Evolutionary conservation across 2,329 filamentous ascomycete genomes (phyloP).

Genomic region (Penicillium sp.): DNA sequence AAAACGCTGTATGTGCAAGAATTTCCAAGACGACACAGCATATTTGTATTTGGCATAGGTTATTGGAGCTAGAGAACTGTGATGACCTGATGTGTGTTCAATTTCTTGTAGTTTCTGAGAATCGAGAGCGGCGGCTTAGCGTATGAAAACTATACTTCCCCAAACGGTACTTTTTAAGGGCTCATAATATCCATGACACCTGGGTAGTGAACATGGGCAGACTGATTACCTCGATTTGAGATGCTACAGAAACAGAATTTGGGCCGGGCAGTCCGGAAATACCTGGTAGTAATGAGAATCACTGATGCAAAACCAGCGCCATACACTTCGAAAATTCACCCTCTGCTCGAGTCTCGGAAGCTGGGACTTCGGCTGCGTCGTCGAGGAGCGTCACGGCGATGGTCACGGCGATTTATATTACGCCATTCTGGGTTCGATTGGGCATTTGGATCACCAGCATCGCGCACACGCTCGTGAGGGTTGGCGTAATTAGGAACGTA

Average conservation of each 20-base stretch:
- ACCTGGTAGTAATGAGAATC: neutral
- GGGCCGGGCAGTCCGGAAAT: neutral
- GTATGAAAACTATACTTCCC: conserved; percentile 7
- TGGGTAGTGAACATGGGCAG: neutral
- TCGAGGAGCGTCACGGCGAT: conserved; percentile 28
- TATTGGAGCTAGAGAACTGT: conserved; percentile 9
- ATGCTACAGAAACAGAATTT: neutral
- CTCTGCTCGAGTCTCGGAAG: conserved; percentile 26
- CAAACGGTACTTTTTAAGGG: too few relatives aligned
- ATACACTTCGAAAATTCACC: conserved; percentile 12
- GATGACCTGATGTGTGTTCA: conserved; percentile 7
- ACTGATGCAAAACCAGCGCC: neutral
- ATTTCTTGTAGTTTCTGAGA: neutral
- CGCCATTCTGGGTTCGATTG: conserved; percentile 25
- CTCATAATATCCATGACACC: neutral
- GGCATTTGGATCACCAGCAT: conserved; percentile 20
- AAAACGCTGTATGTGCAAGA: conserved; percentile 6
- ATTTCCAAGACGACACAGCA: neutral
- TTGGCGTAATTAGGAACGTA: conserved; percentile 38
- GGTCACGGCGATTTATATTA: conserved; percentile 26
- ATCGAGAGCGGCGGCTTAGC: neutral
- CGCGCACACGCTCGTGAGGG: conserved; percentile 24
- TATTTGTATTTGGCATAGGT: neutral
- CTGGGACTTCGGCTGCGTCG: conserved; percentile 38
- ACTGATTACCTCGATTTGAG: neutral